A percentile compares a stretch with the other conserved stretches of the same genome.
Evolutionary conservation across 257 asterid species (phyloP).

Genomic region (Jacaranda copaia): DNA sequence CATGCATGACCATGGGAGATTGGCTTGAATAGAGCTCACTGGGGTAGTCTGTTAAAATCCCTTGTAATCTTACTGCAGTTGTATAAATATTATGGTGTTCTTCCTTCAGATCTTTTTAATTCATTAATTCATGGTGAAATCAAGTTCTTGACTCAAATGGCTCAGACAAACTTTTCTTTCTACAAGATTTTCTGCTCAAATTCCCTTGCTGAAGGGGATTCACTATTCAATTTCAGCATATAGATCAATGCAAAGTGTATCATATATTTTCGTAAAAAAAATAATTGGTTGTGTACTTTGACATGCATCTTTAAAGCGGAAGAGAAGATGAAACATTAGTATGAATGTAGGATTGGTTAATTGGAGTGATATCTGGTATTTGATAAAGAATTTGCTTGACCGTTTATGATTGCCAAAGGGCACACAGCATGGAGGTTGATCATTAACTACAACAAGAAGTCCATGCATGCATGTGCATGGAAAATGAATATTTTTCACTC

Average conservation of each 20-base stretch:
- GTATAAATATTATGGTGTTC: constrained; percentile 13
- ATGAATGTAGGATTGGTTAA: not conserved
- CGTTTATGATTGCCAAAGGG: constrained; percentile 28
- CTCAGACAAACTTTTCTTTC: no score
- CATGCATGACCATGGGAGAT: constrained; percentile 50
- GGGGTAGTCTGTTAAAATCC: not conserved
- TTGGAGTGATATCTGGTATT: not conserved
- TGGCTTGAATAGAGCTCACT: constrained; percentile 19
- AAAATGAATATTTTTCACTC: not conserved
- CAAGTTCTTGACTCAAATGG: no score
- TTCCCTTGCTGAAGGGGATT: no score
- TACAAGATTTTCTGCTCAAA: no score
- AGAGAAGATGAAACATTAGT: no score
- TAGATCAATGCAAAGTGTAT: no score
- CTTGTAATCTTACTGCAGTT: constrained; percentile 16
- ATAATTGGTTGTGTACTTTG: no score
- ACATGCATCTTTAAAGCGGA: no score
- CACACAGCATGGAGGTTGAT: constrained; percentile 7
- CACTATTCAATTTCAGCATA: no score
- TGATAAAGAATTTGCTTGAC: constrained; percentile 17
- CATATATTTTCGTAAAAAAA: no score
- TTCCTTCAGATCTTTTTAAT: not conserved
- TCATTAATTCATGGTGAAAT: not conserved
- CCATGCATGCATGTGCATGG: not conserved
- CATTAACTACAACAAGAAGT: constrained; percentile 21